These are phyloP conservation scores for Collybia sp. DNA, from an alignment of 768 basidiomycete genomes.

Conservation along the genomic window DNA sequence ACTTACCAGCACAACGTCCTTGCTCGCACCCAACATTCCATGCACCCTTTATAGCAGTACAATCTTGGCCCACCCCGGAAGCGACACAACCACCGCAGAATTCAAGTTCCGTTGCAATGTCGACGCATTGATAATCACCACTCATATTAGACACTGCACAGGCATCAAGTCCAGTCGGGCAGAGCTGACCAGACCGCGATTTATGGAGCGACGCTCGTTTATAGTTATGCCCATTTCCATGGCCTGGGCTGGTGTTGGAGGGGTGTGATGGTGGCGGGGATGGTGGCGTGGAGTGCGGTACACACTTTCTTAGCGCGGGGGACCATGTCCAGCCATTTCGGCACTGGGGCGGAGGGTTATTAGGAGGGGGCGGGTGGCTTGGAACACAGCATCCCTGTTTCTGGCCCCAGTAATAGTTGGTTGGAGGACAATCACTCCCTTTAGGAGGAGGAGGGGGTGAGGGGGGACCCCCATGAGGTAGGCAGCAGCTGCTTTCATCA, in stretches of 20 bases:
- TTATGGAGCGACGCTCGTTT: constrained; percentile 22
- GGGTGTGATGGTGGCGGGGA: constrained; percentile 32
- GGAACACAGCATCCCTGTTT: constrained; percentile 52
- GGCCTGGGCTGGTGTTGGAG: constrained; percentile 5
- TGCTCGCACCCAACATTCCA: constrained; percentile 69
- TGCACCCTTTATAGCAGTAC: constrained; percentile 58
- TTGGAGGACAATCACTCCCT: constrained; percentile 40
- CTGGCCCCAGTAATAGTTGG: constrained; percentile 43
- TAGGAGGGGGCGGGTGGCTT: constrained; percentile 29
- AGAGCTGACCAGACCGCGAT: constrained; percentile 36
- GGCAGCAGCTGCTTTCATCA: constrained; percentile 30
- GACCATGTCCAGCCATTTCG: constrained; percentile 42
- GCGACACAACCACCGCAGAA: constrained; percentile 76
- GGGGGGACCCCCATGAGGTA: constrained; percentile 35
- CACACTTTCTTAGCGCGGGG: constrained; percentile 33
- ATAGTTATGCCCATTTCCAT: constrained; percentile 12
- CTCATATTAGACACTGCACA: constrained; percentile 46
- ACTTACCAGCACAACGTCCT: constrained; percentile 50
- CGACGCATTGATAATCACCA: constrained; percentile 59
- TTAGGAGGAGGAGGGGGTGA: constrained; percentile 41
- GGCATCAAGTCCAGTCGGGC: constrained; percentile 50
- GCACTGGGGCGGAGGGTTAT: constrained; percentile 49
- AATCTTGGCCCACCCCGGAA: constrained; percentile 64
- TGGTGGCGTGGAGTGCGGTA: constrained; percentile 25
- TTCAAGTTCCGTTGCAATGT: constrained; percentile 56